Evolutionary conservation across 176 grass and related monocot genomes (phyloP).

Genomic region (Tillandsia fasciculata): DNA sequence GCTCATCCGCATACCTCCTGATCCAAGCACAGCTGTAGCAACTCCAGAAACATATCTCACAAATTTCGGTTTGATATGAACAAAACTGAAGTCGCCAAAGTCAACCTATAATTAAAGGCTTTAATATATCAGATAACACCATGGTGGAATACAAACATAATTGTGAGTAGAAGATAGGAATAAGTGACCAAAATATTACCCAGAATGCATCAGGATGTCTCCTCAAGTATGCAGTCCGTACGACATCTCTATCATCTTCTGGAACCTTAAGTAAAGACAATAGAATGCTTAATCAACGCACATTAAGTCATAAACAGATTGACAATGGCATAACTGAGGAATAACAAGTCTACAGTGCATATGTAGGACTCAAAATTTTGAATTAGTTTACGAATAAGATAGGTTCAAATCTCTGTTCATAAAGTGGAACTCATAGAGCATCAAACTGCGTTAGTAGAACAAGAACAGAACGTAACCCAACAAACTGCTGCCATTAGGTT

Average conservation of each 20-base stretch:
- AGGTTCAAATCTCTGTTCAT: too few relatives aligned
- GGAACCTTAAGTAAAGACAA: constrained; percentile 35
- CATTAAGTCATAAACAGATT: too few relatives aligned
- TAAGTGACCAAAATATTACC: constrained; percentile 35
- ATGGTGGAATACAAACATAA: neutral
- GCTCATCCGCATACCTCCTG: constrained; percentile 47
- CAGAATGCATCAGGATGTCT: constrained; percentile 89
- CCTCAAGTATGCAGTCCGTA: constrained; percentile 55
- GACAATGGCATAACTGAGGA: neutral
- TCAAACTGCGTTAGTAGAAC: too few relatives aligned
- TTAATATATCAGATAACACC: constrained; percentile 11
- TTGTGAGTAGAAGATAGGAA: neutral
- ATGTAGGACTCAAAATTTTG: too few relatives aligned
- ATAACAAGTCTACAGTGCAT: neutral
- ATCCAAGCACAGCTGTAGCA: constrained; percentile 81
- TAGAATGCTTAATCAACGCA: neutral
- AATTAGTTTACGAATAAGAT: too few relatives aligned
- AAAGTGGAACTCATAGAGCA: too few relatives aligned
- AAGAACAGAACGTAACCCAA: too few relatives aligned
- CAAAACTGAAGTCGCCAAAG: constrained; percentile 85
- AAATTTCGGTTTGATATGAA: constrained; percentile 76
- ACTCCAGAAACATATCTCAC: constrained; percentile 77
- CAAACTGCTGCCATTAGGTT: too few relatives aligned
- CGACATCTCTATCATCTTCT: constrained; percentile 48
- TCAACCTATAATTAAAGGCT: constrained; percentile 59